Conservation (phyloP, 441 rosid genomes). For the Gossypium gossypioides region DNA sequence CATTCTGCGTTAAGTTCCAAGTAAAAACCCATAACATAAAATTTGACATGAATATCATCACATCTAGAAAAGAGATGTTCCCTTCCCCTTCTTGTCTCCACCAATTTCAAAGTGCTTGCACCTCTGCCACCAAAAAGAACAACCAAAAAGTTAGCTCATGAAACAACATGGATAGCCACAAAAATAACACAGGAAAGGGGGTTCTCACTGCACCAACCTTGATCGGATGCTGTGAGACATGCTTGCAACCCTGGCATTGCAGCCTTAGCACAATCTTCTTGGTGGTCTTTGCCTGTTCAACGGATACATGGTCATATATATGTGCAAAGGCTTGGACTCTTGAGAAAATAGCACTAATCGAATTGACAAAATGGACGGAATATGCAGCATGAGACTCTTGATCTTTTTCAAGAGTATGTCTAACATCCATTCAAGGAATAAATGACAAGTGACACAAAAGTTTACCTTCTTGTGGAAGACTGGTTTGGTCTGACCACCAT, state of each 20-base stretch:
- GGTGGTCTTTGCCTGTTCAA: slow-evolving; percentile 43
- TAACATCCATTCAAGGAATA: neutral
- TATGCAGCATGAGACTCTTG: no score
- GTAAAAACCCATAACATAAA: neutral
- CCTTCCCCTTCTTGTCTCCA: slow-evolving; percentile 58
- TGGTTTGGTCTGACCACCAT: slow-evolving; percentile 62
- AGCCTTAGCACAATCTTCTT: slow-evolving; percentile 60
- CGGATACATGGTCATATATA: neutral
- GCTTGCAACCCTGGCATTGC: slow-evolving; percentile 56
- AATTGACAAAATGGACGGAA: neutral
- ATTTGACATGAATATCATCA: neutral
- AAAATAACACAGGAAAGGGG: neutral
- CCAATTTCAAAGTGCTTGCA: slow-evolving; percentile 58
- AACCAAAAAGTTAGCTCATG: no score
- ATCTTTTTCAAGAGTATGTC: neutral
- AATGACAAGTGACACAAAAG: neutral
- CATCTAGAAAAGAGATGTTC: slow-evolving; percentile 44
- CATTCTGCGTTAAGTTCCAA: neutral
- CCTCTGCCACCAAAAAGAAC: slow-evolving; percentile 20
- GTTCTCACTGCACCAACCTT: slow-evolving; percentile 21
- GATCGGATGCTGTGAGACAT: slow-evolving; percentile 49
- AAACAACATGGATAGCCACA: neutral
- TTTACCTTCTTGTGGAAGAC: slow-evolving; percentile 57
- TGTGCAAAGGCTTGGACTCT: neutral
- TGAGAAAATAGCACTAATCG: neutral